phyloP scores from a whole-genome alignment of 1,284 basidiomycete species.

The Sparassis latifolia region DNA sequence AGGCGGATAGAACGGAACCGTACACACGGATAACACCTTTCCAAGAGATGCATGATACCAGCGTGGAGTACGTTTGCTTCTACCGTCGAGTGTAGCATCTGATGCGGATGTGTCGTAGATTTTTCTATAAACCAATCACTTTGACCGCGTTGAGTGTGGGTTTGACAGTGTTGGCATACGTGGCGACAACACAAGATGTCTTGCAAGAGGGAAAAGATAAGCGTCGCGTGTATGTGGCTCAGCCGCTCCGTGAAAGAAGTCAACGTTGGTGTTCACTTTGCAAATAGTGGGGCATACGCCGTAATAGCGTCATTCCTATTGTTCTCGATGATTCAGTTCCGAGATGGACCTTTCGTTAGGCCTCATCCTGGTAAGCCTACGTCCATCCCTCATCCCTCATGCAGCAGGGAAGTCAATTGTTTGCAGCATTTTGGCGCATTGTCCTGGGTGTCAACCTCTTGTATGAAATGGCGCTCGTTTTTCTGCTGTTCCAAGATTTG shows the following conservation, averaged over 20 bases:
- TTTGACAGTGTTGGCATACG: slow-evolving; percentile 63
- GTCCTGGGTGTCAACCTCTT: slow-evolving; percentile 73
- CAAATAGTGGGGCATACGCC: slow-evolving; percentile 61
- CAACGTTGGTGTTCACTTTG: slow-evolving; percentile 2
- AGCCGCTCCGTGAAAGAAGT: slow-evolving; percentile 1
- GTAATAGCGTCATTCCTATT: slow-evolving; percentile 61
- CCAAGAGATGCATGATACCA: slow-evolving; percentile 75
- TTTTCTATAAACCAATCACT: slow-evolving; percentile 79
- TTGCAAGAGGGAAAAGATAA: slow-evolving; percentile 76
- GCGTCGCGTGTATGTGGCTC: slow-evolving; percentile 55
- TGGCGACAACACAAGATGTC: slow-evolving; percentile 74
- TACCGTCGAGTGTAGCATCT: slow-evolving; percentile 7
- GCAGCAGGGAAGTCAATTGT: neutral
- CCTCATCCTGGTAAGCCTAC: slow-evolving; percentile 27
- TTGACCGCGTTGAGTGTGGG: slow-evolving; percentile 62
- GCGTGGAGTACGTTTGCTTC: slow-evolving; percentile 56
- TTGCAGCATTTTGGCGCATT: slow-evolving; percentile 61
- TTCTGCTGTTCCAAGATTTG: slow-evolving; percentile 78
- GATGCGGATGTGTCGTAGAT: slow-evolving; percentile 35
- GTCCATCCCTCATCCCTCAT: slow-evolving; percentile 30
- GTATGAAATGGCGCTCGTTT: slow-evolving; percentile 76
- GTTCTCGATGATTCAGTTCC: slow-evolving; percentile 81
- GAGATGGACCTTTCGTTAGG: slow-evolving; percentile 61
- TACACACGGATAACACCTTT: slow-evolving; percentile 78
- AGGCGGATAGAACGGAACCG: slow-evolving; percentile 76